A percentile compares a stretch with the other conserved stretches of the same genome.
phyloP scores from a whole-genome alignment of 2,329 filamentous ascomycete genomes.

The Aureobasidium lini region DNA sequence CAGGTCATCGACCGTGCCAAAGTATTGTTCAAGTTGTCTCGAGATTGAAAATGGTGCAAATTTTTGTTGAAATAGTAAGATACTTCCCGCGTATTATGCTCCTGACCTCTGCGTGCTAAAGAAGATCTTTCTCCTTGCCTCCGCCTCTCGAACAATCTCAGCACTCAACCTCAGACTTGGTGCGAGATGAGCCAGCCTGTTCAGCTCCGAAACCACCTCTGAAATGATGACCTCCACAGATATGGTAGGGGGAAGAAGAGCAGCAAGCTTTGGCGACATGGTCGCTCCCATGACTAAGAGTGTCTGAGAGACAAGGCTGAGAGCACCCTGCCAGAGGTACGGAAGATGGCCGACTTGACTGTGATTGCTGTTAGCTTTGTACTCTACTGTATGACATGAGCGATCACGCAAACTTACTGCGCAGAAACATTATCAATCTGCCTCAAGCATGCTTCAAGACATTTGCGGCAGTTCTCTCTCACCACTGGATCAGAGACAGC shows the following conservation, averaged over 20 bases:
- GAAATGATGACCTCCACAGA: conserved; percentile 69
- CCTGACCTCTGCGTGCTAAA: neutral
- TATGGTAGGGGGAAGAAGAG: conserved; percentile 50
- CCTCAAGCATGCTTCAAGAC: conserved; percentile 69
- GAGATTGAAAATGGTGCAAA: too few species aligned
- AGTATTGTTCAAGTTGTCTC: too few species aligned
- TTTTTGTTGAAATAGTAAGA: too few species aligned
- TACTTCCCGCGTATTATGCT: neutral
- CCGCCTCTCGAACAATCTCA: conserved; percentile 74
- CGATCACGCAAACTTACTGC: conserved; percentile 49
- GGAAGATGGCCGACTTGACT: conserved; percentile 77
- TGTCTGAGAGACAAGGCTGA: conserved; percentile 76
- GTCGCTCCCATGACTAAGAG: conserved; percentile 78
- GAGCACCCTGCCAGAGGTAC: conserved; percentile 76
- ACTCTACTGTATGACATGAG: neutral
- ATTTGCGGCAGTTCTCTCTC: conserved; percentile 71
- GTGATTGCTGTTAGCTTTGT: conserved; percentile 16
- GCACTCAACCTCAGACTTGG: conserved; percentile 69
- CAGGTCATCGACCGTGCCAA: too few species aligned
- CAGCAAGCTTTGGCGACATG: conserved; percentile 65
- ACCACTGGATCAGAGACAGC: conserved; percentile 64
- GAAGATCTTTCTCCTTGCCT: conserved; percentile 40
- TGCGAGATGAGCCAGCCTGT: conserved; percentile 65
- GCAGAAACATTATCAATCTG: conserved; percentile 73
- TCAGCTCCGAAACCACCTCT: conserved; percentile 68